Percentiles rank a stretch among this genome's conserved stretches.
Evolutionary conservation across 2,329 filamentous ascomycete genomes (phyloP).

Genomic region (Ascosphaera acerosa): DNA sequence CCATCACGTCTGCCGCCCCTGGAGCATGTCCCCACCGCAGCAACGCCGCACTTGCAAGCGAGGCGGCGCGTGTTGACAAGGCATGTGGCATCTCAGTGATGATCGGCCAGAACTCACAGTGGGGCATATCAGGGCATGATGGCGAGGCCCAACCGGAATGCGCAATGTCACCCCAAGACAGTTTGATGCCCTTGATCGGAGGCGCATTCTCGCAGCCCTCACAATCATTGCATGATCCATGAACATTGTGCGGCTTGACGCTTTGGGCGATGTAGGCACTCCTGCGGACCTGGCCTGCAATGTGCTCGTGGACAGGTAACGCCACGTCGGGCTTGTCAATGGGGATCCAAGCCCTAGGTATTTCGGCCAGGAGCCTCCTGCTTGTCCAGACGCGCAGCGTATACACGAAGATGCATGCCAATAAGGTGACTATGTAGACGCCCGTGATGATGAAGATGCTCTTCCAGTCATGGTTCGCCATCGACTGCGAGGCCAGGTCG

Average conservation of each 20-base stretch:
- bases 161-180: conserved; percentile 66
- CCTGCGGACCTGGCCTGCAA: conserved; percentile 43
- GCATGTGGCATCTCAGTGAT: conserved; percentile 65
- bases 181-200: no score
- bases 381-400: conserved; percentile 67
- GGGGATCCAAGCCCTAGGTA: conserved; percentile 70
- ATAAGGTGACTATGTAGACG: conserved; percentile 45
- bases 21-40: neutral
- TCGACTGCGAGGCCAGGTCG: conserved; percentile 57
- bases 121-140: conserved; percentile 43
- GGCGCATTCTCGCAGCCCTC: no score
- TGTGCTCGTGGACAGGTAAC: conserved; percentile 47
- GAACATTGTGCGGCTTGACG: no score
- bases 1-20: neutral
- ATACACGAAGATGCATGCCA: conserved; percentile 53
- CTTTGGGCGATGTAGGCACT: conserved; percentile 62
- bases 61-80: conserved; percentile 82
- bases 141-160: conserved; percentile 81
- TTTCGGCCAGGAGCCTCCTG: conserved; percentile 48
- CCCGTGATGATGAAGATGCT: conserved; percentile 65
- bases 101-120: conserved; percentile 63
- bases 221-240: no score
- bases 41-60: conserved; percentile 37
- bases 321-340: conserved; percentile 64
- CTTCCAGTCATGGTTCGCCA: conserved; percentile 37